Evolutionary conservation across 1,284 basidiomycete genomes (phyloP), one percentile per base, ranked within the genome.

Genomic region (Chondrostereum purpureum): DNA sequence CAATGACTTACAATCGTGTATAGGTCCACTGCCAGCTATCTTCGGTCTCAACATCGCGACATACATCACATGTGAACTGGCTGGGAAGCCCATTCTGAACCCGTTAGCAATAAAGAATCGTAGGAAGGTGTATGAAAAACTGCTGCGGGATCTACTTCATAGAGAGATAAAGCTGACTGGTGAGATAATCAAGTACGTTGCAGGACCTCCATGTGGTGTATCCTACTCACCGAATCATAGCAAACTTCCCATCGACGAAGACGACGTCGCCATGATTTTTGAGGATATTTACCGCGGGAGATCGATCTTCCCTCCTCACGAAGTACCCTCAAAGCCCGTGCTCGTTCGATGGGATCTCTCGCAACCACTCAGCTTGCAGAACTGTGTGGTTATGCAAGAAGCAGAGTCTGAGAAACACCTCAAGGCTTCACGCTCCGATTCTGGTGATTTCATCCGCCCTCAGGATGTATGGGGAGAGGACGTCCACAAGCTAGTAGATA

Each of bases 1-100:
- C 39, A 4, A 13, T 40, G n/a, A 18, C 24, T n/a, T n/a, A 36
- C 19, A 23, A 5, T 20, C 44, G 19, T 34, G 4, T 38, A 5
- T 46, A 83, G 86, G 88, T 0, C 88, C 92, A 0, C 63, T 94
- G 2, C 92, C 92, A 0, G 80, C 88, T 2, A 80, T 92, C 48
- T 97, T 97, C 60, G 93, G 93, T 4, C 74, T 96, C 50, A 77
- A 93, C 54, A 83, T 86, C 40, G 88, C 89, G 12, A 89, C 90
- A 1, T 95, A 90, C 60, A 80, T 96, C 50, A 66, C 92, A 1
- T 90, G 89, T 58, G 84, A 86, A 41, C 65, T 96, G 27, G 88
- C 89, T 1, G 84, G 77, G 8, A 90, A 87, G 57, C 87, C 92
- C 1, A 83, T 94, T 38, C 65, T 70, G 24, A 89, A 92, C 53